Conservation (phyloP, 1,139 yeast species). For the Yamadazyma taylorii region DNA sequence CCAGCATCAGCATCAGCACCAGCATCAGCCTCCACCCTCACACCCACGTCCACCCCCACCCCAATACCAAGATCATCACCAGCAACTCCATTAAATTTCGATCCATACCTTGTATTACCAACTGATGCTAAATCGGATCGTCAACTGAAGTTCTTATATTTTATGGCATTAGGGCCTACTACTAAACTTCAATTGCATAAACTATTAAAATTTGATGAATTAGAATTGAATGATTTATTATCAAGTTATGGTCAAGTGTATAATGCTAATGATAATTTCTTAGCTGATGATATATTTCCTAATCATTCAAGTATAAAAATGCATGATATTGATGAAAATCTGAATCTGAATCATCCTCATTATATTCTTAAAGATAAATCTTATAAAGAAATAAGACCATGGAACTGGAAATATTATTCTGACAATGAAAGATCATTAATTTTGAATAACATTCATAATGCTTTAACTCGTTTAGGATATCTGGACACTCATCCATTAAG, state of each 20-base stretch:
- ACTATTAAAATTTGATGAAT: conserved; percentile 12
- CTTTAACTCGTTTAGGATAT: conserved; percentile 44
- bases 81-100: conserved; percentile 15
- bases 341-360: too few species aligned
- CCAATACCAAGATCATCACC: conserved; percentile 7
- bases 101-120: conserved; percentile 21
- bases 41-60: too few species aligned
- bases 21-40: too few species aligned
- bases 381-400: conserved; percentile 43
- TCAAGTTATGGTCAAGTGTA: conserved; percentile 24
- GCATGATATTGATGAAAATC: conserved; percentile 7
- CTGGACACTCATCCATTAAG: conserved; percentile 48
- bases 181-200: conserved; percentile 18
- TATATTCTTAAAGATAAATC: conserved; percentile 41
- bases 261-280: conserved; percentile 33
- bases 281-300: conserved; percentile 35
- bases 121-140: conserved; percentile 24
- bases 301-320: conserved; percentile 10
- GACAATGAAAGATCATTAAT: conserved; percentile 34
- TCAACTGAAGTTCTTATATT: conserved; percentile 29
- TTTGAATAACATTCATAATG: conserved; percentile 36
- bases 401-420: conserved; percentile 37
- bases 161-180: conserved; percentile 43
- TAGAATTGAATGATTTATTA: conserved; percentile 10
- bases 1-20: too few species aligned